A percentile compares a stretch with the other conserved stretches of the same genome.
These are phyloP conservation scores for Vaccinium vitisidaea DNA, from an alignment of 148 eudicot species.

Conservation along the genomic window DNA sequence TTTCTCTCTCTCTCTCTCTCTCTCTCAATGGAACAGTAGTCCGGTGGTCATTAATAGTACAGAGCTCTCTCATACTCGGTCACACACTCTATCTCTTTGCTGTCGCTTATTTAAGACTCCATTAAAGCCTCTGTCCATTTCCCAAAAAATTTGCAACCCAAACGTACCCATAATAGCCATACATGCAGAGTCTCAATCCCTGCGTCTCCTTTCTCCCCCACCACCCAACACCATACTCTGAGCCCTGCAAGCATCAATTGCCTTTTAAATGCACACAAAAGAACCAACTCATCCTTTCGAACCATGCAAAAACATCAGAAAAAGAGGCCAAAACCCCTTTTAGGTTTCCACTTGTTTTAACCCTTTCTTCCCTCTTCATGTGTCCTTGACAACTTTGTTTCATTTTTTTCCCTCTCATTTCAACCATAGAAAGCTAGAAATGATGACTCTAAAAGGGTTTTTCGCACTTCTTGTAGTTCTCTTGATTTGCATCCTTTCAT, in stretches of 20 bases:
- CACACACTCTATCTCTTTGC: not conserved
- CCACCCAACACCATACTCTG: not conserved
- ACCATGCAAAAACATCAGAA: conserved; percentile 7
- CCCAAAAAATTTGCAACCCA: conserved; percentile 8
- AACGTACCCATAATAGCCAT: not conserved
- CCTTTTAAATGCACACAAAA: not conserved
- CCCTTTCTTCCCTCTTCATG: not conserved
- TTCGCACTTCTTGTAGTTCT: not conserved
- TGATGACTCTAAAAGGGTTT: not conserved
- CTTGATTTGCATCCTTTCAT: not conserved
- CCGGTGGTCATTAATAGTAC: conserved; percentile 32
- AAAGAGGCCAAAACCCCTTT: conserved; percentile 11
- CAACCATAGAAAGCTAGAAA: not conserved
- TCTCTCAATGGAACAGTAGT: conserved; percentile 35
- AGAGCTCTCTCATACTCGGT: not conserved
- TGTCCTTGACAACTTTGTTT: not conserved
- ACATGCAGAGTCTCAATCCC: conserved; percentile 18
- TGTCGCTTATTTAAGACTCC: conserved; percentile 22
- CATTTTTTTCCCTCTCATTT: not conserved
- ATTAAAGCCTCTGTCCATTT: conserved; percentile 15
- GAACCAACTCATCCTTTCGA: not conserved
- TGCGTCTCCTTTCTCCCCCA: conserved; percentile 18
- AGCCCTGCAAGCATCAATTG: not conserved
- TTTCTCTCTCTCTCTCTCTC: no score
- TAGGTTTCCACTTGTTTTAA: not conserved